These are phyloP conservation scores for Colletotrichum liriopes DNA, from an alignment of 2,329 filamentous ascomycete species.

Conservation along the genomic window DNA sequence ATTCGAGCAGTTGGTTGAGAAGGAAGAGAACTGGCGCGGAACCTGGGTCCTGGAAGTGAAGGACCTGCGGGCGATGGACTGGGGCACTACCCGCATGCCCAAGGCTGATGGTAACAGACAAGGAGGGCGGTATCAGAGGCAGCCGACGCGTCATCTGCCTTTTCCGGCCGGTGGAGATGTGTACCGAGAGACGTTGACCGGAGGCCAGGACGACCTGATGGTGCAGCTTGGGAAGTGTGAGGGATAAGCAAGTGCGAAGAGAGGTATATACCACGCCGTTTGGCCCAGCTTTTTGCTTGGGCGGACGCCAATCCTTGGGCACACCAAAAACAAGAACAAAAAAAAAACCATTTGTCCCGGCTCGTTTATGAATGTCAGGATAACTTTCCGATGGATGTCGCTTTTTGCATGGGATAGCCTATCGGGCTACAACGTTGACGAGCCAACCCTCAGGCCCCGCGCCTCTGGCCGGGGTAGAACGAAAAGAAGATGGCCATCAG, in stretches of 20 bases:
- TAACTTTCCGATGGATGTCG: not conserved
- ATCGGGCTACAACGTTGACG: conserved; percentile 7
- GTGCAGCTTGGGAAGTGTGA: conserved; percentile 41
- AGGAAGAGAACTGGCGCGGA: conserved; percentile 46
- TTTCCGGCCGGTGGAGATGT: conserved; percentile 27
- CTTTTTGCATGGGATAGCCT: conserved; percentile 6
- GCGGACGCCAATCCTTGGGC: not conserved
- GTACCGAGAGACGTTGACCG: conserved; percentile 22
- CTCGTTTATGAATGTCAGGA: not conserved
- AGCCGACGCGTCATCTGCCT: conserved; percentile 43
- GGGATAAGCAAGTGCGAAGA: not conserved
- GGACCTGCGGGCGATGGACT: conserved; percentile 44
- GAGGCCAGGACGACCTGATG: conserved; percentile 46
- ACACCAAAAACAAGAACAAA: not conserved
- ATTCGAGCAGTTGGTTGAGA: conserved; percentile 38
- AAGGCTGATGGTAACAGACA: conserved; percentile 12
- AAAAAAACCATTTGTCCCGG: not conserved
- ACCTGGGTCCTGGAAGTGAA: conserved; percentile 46
- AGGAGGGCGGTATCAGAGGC: conserved; percentile 39
- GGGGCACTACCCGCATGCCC: conserved; percentile 37
- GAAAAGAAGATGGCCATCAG: conserved; percentile 4
- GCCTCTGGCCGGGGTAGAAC: no score
- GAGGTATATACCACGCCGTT: not conserved
- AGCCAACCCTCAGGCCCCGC: conserved; percentile 7
- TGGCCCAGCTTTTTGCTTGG: no score